Conservation (phyloP, 768 basidiomycete genomes). For the Podaxis rugospora region DNA sequence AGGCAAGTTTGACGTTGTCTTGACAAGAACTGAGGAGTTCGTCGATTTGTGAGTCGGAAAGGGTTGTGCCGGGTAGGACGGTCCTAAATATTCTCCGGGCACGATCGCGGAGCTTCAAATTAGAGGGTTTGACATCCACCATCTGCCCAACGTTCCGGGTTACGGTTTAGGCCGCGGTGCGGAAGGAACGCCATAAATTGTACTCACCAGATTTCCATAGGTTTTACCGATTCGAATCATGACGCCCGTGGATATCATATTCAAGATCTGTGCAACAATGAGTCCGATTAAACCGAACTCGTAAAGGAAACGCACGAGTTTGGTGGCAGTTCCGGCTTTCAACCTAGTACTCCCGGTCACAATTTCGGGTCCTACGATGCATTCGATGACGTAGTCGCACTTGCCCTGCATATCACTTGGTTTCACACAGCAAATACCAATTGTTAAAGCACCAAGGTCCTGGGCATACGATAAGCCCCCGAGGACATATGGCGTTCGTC, state of each 20-base stretch:
- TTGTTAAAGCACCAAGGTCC: slow-evolving; percentile 20
- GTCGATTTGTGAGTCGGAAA: slow-evolving; percentile 24
- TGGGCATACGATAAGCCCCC: slow-evolving; percentile 24
- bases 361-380: slow-evolving; percentile 27
- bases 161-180: background rate
- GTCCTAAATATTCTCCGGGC: slow-evolving; percentile 27
- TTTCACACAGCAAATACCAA: slow-evolving; percentile 25
- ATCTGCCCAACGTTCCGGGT: slow-evolving; percentile 18
- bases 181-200: background rate
- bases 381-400: slow-evolving; percentile 24
- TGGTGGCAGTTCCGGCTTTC: slow-evolving; percentile 34
- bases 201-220: slow-evolving; percentile 27
- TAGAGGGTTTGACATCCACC: slow-evolving; percentile 28
- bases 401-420: slow-evolving; percentile 23
- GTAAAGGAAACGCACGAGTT: slow-evolving; percentile 21
- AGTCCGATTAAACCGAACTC: background rate
- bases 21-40: slow-evolving; percentile 23
- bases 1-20: slow-evolving; percentile 27
- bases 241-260: slow-evolving; percentile 32
- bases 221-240: slow-evolving; percentile 32
- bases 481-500: slow-evolving; percentile 32
- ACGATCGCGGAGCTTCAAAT: slow-evolving; percentile 25
- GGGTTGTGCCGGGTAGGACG: slow-evolving; percentile 17
- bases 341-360: slow-evolving; percentile 30
- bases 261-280: slow-evolving; percentile 21